phyloP scores from a whole-genome alignment of 768 basidiomycete species.

The Podaxis mareebaensis region DNA sequence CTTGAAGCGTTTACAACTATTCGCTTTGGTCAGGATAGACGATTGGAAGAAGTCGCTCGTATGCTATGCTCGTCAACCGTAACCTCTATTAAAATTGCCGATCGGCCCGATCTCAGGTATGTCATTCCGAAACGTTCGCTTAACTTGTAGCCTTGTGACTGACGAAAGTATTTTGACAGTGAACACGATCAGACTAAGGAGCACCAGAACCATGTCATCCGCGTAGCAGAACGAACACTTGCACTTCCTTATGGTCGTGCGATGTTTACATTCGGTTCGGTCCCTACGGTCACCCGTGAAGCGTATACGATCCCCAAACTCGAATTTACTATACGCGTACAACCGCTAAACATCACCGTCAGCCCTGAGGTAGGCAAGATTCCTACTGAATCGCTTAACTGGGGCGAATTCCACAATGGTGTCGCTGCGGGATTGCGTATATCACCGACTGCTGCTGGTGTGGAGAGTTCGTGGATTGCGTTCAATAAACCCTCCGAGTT shows the following conservation, averaged over 20 bases:
- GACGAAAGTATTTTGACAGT: conserved; percentile 37
- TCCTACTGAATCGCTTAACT: conserved; percentile 67
- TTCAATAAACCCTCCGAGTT: conserved; percentile 93
- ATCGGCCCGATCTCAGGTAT: conserved; percentile 67
- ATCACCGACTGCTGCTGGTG: conserved; percentile 65
- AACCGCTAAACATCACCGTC: conserved; percentile 68
- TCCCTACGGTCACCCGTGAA: conserved; percentile 73
- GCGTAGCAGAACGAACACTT: conserved; percentile 86
- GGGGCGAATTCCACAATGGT: conserved; percentile 99
- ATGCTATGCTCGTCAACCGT: conserved; percentile 83
- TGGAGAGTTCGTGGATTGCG: conserved; percentile 94
- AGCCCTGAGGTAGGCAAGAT: conserved; percentile 75
- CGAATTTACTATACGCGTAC: conserved; percentile 72
- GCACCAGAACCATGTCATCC: conserved; percentile 77
- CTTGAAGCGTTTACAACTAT: conserved; percentile 76
- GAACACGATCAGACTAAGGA: conserved; percentile 88
- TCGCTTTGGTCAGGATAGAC: conserved; percentile 86
- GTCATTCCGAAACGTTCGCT: not conserved
- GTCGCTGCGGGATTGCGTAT: conserved; percentile 90
- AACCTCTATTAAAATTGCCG: conserved; percentile 61
- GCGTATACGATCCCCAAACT: conserved; percentile 79
- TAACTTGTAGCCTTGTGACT: not conserved
- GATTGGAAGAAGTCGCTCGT: conserved; percentile 88
- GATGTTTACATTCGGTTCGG: conserved; percentile 87
- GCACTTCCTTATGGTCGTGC: conserved; percentile 88